A percentile compares a stretch with the other conserved stretches of the same genome.
phyloP scores from a whole-genome alignment of 768 basidiomycete genomes.

The Boletus rex-veris region DNA sequence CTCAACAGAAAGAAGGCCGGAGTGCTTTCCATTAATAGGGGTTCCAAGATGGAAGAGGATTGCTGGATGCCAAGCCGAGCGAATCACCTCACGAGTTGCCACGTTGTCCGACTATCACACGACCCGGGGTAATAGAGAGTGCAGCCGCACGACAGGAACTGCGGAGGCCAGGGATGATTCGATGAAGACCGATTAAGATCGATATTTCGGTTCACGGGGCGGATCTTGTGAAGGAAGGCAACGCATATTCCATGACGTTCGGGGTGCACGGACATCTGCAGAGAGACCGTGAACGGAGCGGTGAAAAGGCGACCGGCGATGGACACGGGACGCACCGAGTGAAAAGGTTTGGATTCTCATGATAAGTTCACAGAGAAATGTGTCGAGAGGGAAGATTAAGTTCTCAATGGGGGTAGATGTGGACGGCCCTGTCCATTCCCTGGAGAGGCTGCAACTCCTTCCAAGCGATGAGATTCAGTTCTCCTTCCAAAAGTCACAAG shows the following conservation, averaged over 20 bases:
- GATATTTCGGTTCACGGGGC: constrained; percentile 6
- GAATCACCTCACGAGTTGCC: constrained; percentile 10
- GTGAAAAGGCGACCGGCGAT: constrained; percentile 12
- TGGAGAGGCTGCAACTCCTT: not conserved
- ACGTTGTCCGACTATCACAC: constrained; percentile 19
- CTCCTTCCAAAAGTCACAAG: not conserved
- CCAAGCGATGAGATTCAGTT: not conserved
- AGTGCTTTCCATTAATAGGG: constrained; percentile 1
- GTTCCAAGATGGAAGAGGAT: constrained; percentile 4
- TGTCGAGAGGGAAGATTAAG: constrained; percentile 7
- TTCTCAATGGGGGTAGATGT: constrained; percentile 16
- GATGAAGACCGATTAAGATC: constrained; percentile 15
- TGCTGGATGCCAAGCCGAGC: constrained; percentile 1
- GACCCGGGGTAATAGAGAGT: constrained; percentile 31
- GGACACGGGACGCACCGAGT: constrained; percentile 7
- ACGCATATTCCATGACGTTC: constrained; percentile 17
- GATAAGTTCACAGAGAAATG: not conserved
- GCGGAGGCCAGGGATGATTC: constrained; percentile 16
- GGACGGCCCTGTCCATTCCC: constrained; percentile 3
- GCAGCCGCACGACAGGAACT: constrained; percentile 19
- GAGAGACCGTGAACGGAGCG: constrained; percentile 13
- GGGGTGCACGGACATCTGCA: not conserved
- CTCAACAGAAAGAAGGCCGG: constrained; percentile 8
- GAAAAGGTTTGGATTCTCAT: constrained; percentile 16
- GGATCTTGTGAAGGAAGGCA: constrained; percentile 28